Percentiles rank a stretch among this genome's conserved stretches.
These are phyloP conservation scores for Kwoniella sp. DNA, from an alignment of 768 basidiomycete genomes.

Conservation along the genomic window DNA sequence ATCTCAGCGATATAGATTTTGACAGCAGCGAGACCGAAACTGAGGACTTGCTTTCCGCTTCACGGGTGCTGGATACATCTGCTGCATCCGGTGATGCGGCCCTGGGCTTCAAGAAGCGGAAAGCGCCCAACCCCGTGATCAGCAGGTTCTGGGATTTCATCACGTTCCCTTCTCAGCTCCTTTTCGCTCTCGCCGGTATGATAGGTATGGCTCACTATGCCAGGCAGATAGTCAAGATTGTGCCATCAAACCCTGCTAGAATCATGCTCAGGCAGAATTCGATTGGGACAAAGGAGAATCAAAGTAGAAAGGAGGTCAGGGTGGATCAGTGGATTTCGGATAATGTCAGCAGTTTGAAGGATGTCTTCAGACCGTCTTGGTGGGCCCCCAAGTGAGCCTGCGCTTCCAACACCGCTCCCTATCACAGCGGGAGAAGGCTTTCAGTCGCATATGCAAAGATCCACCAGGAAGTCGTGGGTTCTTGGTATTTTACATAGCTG, in stretches of 20 bases:
- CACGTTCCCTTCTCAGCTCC: constrained; percentile 26
- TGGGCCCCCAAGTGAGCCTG: constrained; percentile 54
- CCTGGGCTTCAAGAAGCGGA: constrained; percentile 11
- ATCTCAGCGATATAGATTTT: background rate
- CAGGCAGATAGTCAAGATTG: constrained; percentile 38
- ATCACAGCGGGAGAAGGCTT: too few relatives aligned
- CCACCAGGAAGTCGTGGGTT: too few relatives aligned
- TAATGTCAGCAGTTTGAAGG: constrained; percentile 45
- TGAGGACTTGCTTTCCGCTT: background rate
- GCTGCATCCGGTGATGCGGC: background rate
- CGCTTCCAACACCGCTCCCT: background rate
- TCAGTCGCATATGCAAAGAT: too few relatives aligned
- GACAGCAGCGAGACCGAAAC: background rate
- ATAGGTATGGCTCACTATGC: constrained; percentile 42
- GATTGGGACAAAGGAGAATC: constrained; percentile 2
- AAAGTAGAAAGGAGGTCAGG: background rate
- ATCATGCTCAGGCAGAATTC: background rate
- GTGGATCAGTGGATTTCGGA: constrained; percentile 37
- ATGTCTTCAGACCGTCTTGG: constrained; percentile 53
- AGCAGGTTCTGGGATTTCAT: constrained; percentile 13
- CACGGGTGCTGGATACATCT: background rate
- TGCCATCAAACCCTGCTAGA: constrained; percentile 25
- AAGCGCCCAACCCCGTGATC: constrained; percentile 8
- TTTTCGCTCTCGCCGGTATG: constrained; percentile 36
- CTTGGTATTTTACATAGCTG: constrained; percentile 1